Evolutionary conservation across 1,284 basidiomycete genomes (phyloP).

Genomic region (Agroathelia rolfsii): DNA sequence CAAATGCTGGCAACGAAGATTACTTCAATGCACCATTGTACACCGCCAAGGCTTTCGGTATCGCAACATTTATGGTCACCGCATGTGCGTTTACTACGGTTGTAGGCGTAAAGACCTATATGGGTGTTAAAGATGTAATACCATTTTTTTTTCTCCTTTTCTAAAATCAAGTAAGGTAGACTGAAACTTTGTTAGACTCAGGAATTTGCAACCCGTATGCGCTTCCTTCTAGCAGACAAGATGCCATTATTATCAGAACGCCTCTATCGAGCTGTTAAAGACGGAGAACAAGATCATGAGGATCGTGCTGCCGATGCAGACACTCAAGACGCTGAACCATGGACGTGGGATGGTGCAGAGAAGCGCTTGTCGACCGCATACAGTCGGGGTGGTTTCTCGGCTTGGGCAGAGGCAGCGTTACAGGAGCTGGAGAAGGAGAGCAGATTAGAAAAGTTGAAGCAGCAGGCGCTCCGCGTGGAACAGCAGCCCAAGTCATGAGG

Average conservation of each 20-base stretch:
- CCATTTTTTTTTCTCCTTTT: not conserved
- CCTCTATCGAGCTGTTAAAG: slow-evolving; percentile 37
- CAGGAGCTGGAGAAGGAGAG: slow-evolving; percentile 22
- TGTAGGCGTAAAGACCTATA: slow-evolving; percentile 27
- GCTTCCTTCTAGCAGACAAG: slow-evolving; percentile 27
- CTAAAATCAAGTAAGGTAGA: too few relatives aligned
- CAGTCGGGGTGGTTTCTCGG: slow-evolving; percentile 41
- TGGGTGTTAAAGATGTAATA: slow-evolving; percentile 32
- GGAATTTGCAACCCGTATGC: slow-evolving; percentile 48
- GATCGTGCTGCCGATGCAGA: slow-evolving; percentile 13
- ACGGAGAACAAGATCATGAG: slow-evolving; percentile 21
- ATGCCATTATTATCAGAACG: slow-evolving; percentile 40
- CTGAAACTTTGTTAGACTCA: slow-evolving; percentile 27
- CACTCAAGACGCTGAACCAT: slow-evolving; percentile 12
- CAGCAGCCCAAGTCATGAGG: too few relatives aligned
- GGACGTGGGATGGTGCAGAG: slow-evolving; percentile 43
- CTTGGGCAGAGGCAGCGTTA: slow-evolving; percentile 39
- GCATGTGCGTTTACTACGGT: slow-evolving; percentile 23
- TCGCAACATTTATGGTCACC: slow-evolving; percentile 33
- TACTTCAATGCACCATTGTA: slow-evolving; percentile 31
- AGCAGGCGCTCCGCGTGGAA: too few relatives aligned
- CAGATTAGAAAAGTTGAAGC: not conserved
- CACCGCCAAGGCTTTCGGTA: slow-evolving; percentile 32
- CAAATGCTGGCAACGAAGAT: slow-evolving; percentile 12
- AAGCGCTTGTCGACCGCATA: slow-evolving; percentile 41